A percentile compares a stretch with the other conserved stretches of the same genome.
These are phyloP conservation scores for Rhynchosporium secalis DNA, from an alignment of 2,329 filamentous ascomycete species.

Conservation along the genomic window DNA sequence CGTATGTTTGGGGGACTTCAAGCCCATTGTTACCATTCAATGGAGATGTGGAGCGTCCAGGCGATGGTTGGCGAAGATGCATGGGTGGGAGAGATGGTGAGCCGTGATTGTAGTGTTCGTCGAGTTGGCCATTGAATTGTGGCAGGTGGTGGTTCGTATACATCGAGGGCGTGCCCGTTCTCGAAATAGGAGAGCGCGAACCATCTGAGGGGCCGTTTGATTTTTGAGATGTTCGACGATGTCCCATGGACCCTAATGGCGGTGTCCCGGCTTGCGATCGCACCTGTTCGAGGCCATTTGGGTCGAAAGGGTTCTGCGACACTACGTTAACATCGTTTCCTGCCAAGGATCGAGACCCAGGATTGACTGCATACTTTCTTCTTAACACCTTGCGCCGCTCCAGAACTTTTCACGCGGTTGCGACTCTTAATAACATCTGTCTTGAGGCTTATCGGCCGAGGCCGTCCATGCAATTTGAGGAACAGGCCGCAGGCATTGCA, in stretches of 20 bases:
- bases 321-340: constrained; percentile 32
- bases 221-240: constrained; percentile 70
- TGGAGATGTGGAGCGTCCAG: constrained; percentile 52
- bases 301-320: constrained; percentile 43
- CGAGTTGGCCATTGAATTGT: constrained; percentile 74
- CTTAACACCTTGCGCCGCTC: constrained; percentile 72
- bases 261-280: constrained; percentile 57
- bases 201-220: constrained; percentile 73
- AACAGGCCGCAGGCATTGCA: constrained; percentile 99
- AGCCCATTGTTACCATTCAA: constrained; percentile 60
- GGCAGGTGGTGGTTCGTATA: constrained; percentile 74
- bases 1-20: constrained; percentile 74
- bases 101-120: constrained; percentile 63
- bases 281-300: constrained; percentile 60
- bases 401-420: constrained; percentile 90
- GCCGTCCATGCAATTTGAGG: constrained; percentile 90
- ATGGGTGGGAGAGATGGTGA: constrained; percentile 52
- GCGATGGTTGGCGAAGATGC: constrained; percentile 58
- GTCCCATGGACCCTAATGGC: constrained; percentile 51
- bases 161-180: constrained; percentile 75
- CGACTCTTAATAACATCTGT: constrained; percentile 99
- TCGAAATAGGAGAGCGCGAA: constrained; percentile 75
- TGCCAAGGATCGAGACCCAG: background rate
- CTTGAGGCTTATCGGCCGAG: constrained; percentile 93
- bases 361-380: constrained; percentile 65